Evolutionary conservation across 768 basidiomycete genomes (phyloP).

Genomic region (Rhodosporidiobolus sp.): DNA sequence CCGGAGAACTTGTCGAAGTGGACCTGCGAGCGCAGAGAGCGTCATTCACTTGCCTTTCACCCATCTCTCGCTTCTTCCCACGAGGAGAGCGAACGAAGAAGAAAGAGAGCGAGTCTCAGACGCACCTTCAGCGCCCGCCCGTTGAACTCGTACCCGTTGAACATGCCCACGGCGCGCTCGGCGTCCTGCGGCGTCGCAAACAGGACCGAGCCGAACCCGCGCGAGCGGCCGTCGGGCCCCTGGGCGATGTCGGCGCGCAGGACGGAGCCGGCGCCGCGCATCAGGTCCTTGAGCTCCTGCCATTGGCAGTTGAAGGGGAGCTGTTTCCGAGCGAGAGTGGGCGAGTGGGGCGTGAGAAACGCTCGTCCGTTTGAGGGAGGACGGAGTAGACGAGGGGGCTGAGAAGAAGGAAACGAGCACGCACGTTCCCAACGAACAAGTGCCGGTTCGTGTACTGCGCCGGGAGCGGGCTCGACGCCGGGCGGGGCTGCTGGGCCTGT

Average conservation of each 20-base stretch:
- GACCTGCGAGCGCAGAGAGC: slow-evolving; percentile 63
- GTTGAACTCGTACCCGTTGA: slow-evolving; percentile 70
- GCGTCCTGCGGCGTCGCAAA: slow-evolving; percentile 81
- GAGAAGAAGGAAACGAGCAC: slow-evolving; percentile 47
- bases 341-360: no score
- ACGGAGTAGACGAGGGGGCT: not conserved
- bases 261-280: slow-evolving; percentile 84
- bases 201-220: slow-evolving; percentile 89
- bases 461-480: no score
- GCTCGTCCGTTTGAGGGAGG: no score
- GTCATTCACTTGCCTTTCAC: no score
- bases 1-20: slow-evolving; percentile 74
- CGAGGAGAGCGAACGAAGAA: not conserved
- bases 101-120: not conserved
- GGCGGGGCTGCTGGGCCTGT: not conserved
- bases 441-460: slow-evolving; percentile 40
- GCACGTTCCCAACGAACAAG: slow-evolving; percentile 83
- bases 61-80: not conserved
- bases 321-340: slow-evolving; percentile 54
- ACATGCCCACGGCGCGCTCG: slow-evolving; percentile 75
- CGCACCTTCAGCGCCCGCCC: slow-evolving; percentile 13
- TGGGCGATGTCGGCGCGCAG: slow-evolving; percentile 86
- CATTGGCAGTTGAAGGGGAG: slow-evolving; percentile 92
- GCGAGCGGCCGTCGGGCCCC: slow-evolving; percentile 78
- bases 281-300: slow-evolving; percentile 97